Conservation (phyloP, 1,284 basidiomycete species). For the Trichosporon coremiiforme region DNA sequence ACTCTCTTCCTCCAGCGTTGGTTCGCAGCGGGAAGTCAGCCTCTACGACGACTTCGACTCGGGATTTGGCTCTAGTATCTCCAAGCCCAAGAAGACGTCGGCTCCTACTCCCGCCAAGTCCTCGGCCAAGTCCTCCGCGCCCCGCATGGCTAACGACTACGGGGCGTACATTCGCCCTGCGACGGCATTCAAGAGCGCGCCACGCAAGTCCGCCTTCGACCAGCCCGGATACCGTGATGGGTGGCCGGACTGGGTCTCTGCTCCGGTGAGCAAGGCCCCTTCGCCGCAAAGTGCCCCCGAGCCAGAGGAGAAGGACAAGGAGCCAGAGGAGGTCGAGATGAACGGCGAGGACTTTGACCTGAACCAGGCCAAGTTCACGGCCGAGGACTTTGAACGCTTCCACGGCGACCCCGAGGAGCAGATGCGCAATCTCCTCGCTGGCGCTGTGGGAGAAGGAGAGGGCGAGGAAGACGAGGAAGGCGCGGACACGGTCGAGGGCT, state of each 20-base stretch:
- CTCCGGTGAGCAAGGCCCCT: constrained; percentile 20
- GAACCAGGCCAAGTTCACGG: constrained; percentile 37
- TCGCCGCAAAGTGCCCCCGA: neutral
- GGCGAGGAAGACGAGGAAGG: constrained; percentile 61
- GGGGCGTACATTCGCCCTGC: constrained; percentile 49
- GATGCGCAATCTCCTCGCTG: constrained; percentile 58
- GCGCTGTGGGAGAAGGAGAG: constrained; percentile 56
- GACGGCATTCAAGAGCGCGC: constrained; percentile 30
- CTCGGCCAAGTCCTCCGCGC: neutral
- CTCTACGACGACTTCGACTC: constrained; percentile 15
- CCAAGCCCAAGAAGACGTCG: constrained; percentile 23
- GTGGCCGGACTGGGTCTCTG: constrained; percentile 37
- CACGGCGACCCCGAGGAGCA: constrained; percentile 61
- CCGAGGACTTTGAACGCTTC: constrained; percentile 42
- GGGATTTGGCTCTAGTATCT: constrained; percentile 26
- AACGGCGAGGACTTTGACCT: constrained; percentile 49
- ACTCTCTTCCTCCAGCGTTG: neutral
- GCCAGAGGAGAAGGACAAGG: constrained; percentile 3
- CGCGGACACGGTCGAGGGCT: constrained; percentile 71
- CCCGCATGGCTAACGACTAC: constrained; percentile 3
- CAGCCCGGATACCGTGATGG: constrained; percentile 29
- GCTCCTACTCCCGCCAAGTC: neutral
- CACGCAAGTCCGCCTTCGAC: constrained; percentile 24
- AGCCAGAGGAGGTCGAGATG: constrained; percentile 34
- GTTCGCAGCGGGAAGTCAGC: neutral